phyloP scores from a whole-genome alignment of 768 basidiomycete species.

The Termitomyces sp. region DNA sequence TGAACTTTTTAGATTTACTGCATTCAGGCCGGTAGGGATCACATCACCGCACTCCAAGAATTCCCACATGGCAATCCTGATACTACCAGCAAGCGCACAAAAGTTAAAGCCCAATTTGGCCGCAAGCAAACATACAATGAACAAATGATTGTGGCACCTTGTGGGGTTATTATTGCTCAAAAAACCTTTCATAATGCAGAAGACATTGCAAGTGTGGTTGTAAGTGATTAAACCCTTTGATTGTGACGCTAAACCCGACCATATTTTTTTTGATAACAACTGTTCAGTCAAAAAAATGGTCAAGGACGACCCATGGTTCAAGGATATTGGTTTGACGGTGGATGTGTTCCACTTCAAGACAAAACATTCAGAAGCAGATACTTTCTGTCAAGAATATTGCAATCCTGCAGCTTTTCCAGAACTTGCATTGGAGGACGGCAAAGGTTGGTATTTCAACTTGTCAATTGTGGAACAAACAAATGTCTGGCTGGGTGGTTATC shows the following conservation, averaged over 20 bases:
- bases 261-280: slow-evolving; percentile 27
- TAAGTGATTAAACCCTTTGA: neutral
- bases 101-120: slow-evolving; percentile 21
- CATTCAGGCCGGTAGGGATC: too few relatives aligned
- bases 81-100: too few relatives aligned
- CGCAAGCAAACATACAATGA: slow-evolving; percentile 30
- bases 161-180: slow-evolving; percentile 27
- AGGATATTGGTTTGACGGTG: slow-evolving; percentile 21
- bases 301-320: slow-evolving; percentile 14
- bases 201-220: slow-evolving; percentile 4
- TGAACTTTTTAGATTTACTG: too few relatives aligned
- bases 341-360: slow-evolving; percentile 34
- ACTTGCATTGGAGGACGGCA: slow-evolving; percentile 20
- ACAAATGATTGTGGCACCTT: slow-evolving; percentile 25
- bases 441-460: slow-evolving; percentile 39
- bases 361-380: slow-evolving; percentile 27
- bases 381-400: slow-evolving; percentile 22
- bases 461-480: slow-evolving; percentile 39
- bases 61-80: slow-evolving; percentile 19
- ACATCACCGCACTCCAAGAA: too few relatives aligned
- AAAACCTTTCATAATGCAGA: slow-evolving; percentile 31
- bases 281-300: slow-evolving; percentile 13
- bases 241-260: neutral
- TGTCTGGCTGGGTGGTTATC: slow-evolving; percentile 34
- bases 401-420: slow-evolving; percentile 34